Base-by-base conservation (phyloP, 371 early-diverging fungal genomes). In the Saksenaea oblongispora region DNA sequence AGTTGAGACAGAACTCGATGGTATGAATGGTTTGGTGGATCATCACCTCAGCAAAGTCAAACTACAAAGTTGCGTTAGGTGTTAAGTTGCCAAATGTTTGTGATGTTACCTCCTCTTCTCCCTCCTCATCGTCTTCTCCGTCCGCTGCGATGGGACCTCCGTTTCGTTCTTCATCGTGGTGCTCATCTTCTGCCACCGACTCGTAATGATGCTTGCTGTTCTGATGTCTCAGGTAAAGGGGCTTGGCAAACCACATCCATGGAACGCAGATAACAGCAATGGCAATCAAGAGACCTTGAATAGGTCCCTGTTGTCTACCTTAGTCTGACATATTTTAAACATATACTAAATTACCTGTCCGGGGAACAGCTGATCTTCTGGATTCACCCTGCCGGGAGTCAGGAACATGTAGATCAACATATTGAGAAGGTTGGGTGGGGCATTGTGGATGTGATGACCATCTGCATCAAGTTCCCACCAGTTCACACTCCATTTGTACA, bases 321-420 rank as follows among this genome's bases (percentile, higher is more conserved):
- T 11, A 10, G 0, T 42, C 1, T 9, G 41, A 22, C 5, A 31
- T 59, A 13, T 4, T 31, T 26, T 10, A 3, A 14, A 3, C 9
- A 34, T 5, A 31, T 57, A 1, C 18, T n/a, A 18, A 59, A 70
- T 41, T 72, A 87, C 94, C 82, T 98, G 99, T 27, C 98, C 98
- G 35, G 90, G 74, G 76, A 83, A 98, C 39, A 98, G 76, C 66
- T 83, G 83, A 56, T 89, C 91, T 55, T 76, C 77, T 18, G 87
- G 83, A 34, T 82, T 74, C 14, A 98, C 92, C n/a, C 63, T 83
- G n/a, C 99, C 99, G 15, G 98, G 99, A 34, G 87, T 84, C 65
- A 99, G 85, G 87, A 99, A 98, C 99, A 99, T 99, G 75, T 93
- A 95, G 69, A 99, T 99, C 66, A 99, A 84, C 72, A 95, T 96